phyloP scores from a whole-genome alignment of 495 filamentous ascomycete genomes.

The Venustampulla echinocandica region DNA sequence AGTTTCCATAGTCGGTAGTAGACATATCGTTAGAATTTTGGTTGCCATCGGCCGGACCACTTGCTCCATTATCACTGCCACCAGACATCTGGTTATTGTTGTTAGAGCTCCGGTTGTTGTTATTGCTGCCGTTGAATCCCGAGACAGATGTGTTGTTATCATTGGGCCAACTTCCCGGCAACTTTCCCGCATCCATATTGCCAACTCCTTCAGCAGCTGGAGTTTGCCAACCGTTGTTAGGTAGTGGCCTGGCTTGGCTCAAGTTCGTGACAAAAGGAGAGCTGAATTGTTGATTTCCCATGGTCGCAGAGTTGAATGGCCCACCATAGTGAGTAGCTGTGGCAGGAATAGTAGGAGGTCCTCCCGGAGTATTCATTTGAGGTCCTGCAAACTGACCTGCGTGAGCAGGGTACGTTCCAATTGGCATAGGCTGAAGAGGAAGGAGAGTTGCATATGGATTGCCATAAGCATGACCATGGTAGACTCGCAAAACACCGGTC shows the following conservation, averaged over 20 bases:
- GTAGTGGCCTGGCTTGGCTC: not conserved
- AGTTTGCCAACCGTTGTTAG: not conserved
- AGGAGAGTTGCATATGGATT: conserved; percentile 29
- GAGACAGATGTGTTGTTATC: conserved; percentile 3
- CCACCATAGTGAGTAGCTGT: not conserved
- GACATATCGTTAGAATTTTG: not conserved
- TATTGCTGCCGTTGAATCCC: not conserved
- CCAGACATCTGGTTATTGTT: not conserved
- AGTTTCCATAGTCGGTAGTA: conserved; percentile 14
- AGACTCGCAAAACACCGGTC: conserved; percentile 35
- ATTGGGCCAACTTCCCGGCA: not conserved
- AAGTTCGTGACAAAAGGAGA: not conserved
- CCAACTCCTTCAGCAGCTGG: not conserved
- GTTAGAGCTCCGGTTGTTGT: not conserved
- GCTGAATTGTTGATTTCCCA: not conserved
- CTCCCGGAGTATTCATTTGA: not conserved
- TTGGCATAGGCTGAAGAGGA: conserved; percentile 25
- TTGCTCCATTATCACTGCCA: not conserved
- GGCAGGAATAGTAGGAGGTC: not conserved
- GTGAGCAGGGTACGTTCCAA: conserved; percentile 16
- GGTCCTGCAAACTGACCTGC: conserved; percentile 14
- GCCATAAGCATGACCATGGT: conserved; percentile 40
- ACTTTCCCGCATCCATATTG: not conserved
- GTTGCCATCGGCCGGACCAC: not conserved
- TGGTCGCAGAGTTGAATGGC: not conserved